Evolutionary conservation across 2,329 filamentous ascomycete species (phyloP).

Genomic region (Venturia effusa): DNA sequence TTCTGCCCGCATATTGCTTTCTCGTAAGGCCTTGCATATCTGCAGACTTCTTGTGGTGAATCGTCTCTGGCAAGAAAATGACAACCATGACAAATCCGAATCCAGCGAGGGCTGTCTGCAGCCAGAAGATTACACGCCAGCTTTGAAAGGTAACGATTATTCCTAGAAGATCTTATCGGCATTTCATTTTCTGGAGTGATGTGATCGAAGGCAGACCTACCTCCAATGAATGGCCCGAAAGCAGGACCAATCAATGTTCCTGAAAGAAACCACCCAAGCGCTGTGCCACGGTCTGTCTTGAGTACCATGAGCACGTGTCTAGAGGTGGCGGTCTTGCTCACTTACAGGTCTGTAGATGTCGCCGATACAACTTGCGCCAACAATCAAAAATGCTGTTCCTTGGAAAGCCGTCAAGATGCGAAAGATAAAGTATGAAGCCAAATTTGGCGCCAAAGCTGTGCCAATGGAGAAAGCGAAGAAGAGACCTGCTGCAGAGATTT

Average conservation of each 20-base stretch:
- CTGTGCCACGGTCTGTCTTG: conserved; percentile 58
- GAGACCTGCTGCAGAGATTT: conserved; percentile 21
- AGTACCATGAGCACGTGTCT: conserved; percentile 14
- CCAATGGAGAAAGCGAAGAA: conserved; percentile 62
- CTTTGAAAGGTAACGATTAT: conserved; percentile 64
- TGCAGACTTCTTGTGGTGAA: conserved; percentile 50
- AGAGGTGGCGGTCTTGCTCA: background rate
- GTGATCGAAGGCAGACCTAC: conserved; percentile 20
- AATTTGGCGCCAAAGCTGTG: conserved; percentile 60
- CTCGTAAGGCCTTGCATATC: conserved; percentile 48
- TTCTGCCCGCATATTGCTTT: conserved; percentile 38
- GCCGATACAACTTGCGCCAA: conserved; percentile 59
- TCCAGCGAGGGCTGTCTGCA: conserved; percentile 59
- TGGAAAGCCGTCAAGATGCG: conserved; percentile 64
- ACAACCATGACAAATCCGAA: conserved; percentile 48
- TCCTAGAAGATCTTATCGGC: background rate
- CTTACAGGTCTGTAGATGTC: conserved; percentile 36
- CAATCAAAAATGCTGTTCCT: conserved; percentile 62
- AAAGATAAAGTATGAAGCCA: conserved; percentile 63
- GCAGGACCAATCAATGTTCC: conserved; percentile 63
- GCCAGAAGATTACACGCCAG: conserved; percentile 70
- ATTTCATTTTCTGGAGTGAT: background rate
- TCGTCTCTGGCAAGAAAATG: conserved; percentile 63
- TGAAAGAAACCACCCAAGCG: conserved; percentile 61
- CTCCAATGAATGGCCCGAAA: conserved; percentile 60